Evolutionary conservation across 768 basidiomycete species (phyloP).

Genomic region (Sporobolomyces phaffii): DNA sequence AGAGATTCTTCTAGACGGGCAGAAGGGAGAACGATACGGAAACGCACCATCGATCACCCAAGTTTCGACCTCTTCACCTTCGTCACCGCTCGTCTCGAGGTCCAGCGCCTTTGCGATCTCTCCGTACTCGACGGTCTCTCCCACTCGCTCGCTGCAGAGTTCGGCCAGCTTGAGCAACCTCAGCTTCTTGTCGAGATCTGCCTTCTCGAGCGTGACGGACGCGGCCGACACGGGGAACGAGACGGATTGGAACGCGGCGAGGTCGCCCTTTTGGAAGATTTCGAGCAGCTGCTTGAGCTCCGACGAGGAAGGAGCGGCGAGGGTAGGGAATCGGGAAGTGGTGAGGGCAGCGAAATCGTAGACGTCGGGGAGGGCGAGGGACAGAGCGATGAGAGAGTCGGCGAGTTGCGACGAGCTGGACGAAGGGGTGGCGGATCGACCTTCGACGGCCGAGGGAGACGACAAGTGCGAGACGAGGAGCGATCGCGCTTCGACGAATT

Average conservation of each 20-base stretch:
- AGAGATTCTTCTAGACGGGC: too few species aligned
- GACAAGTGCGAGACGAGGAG: constrained; percentile 18
- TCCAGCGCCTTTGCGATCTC: constrained; percentile 64
- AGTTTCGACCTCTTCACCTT: constrained; percentile 62
- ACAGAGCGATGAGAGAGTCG: constrained; percentile 13
- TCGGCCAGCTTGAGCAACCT: constrained; percentile 69
- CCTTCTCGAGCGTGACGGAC: constrained; percentile 50
- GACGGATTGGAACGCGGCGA: constrained; percentile 1
- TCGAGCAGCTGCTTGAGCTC: constrained; percentile 11
- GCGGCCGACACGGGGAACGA: not conserved
- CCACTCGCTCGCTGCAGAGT: constrained; percentile 69
- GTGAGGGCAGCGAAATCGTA: constrained; percentile 29
- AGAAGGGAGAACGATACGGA: not conserved
- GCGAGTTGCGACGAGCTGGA: constrained; percentile 17
- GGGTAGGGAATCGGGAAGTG: constrained; percentile 7
- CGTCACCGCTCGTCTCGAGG: constrained; percentile 48
- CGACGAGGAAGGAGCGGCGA: constrained; percentile 1
- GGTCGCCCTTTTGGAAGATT: constrained; percentile 20
- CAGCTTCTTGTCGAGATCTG: constrained; percentile 69
- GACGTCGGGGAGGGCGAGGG: constrained; percentile 24
- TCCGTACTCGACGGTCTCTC: constrained; percentile 65
- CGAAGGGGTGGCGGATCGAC: constrained; percentile 3
- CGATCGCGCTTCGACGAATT: constrained; percentile 10
- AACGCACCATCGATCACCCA: constrained; percentile 77
- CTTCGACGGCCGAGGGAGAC: not conserved